Evolutionary conservation across 306 rosid genomes (phyloP).

Genomic region (Rubus idaeus): DNA sequence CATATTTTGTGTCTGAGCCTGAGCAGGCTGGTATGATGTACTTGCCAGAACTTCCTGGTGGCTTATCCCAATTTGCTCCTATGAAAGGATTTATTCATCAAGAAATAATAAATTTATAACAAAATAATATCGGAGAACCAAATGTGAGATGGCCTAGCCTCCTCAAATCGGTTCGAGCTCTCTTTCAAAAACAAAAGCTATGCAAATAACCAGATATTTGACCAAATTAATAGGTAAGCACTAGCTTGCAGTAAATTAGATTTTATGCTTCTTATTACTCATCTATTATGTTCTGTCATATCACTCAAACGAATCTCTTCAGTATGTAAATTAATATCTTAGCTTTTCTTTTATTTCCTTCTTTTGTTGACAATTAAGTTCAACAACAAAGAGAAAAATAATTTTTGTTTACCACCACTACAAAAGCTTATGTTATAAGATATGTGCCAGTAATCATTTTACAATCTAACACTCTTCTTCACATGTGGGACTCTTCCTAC

Average conservation of each 20-base stretch:
- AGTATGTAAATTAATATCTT: background rate
- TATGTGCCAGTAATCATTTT: too few relatives aligned
- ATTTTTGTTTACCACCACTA: background rate
- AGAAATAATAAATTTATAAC: background rate
- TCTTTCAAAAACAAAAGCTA: background rate
- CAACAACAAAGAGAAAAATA: background rate
- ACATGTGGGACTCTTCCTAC: too few relatives aligned
- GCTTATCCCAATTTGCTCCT: slow-evolving; percentile 51
- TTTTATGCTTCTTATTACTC: background rate
- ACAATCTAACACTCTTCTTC: too few relatives aligned
- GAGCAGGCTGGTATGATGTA: slow-evolving; percentile 35
- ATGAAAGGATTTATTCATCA: slow-evolving; percentile 15
- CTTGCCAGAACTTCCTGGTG: slow-evolving; percentile 36
- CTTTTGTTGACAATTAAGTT: background rate
- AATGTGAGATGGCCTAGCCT: background rate
- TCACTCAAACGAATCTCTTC: background rate
- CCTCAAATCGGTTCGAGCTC: background rate
- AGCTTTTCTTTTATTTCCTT: background rate
- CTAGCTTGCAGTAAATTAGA: background rate
- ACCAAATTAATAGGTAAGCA: background rate
- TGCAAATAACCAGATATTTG: background rate
- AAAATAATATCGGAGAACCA: background rate
- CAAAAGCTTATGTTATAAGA: background rate
- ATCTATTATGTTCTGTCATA: background rate
- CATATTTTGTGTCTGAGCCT: slow-evolving; percentile 44